Base-by-base conservation (phyloP, 73 alveolate species). In the Paraurostyla sp. region DNA sequence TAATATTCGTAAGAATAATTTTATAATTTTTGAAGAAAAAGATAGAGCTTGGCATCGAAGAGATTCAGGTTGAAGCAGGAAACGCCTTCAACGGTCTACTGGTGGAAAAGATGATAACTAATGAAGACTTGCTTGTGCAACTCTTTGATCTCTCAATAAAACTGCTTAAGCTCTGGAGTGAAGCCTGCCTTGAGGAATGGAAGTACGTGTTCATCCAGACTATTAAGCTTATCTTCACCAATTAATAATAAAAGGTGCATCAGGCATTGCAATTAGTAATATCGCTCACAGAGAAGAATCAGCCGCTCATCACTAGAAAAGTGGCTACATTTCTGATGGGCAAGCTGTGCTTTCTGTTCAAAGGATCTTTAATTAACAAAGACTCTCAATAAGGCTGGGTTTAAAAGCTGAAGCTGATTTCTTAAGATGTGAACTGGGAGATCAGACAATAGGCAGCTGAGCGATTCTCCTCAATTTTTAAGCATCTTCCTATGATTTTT, bases 391-490 rank as follows among this genome's bases (percentile, higher is more conserved):
- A 69, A 20, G 30, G 46, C 38, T n/a, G 78, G 78, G 22, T 16
- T 6, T 4, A 3, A 4, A 60, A 60, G 32, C 45, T 71, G 22
- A 76, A 76, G 48, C 20, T 27, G 0, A 56, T 78, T 22, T 58
- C 91, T 27, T 40, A 54, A 29, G 94, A 88, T 42, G 83, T 88
- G 43, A 88, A 88, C 69, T 88, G 94, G 94, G 94, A 88, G 59
- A 88, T 80, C 4, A 16, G 94, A 4, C 50, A 45, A 30, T 60
- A 60, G 32, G 25, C 78, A 13, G 78, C 78, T 2, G 43, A 80
- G 76, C 91, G 1, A 62, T 83, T 20, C 33, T 69, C 29, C 49
- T 45, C 13, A 40, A 42, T 33, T 36, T 83, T n/a, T 25, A 23
- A 29, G 15, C 23, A 16, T n/a, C 65, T n/a, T 27, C 76, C 42